phyloP scores from a whole-genome alignment of 2,329 filamentous ascomycete genomes.

The Scytalidium lignicola region DNA sequence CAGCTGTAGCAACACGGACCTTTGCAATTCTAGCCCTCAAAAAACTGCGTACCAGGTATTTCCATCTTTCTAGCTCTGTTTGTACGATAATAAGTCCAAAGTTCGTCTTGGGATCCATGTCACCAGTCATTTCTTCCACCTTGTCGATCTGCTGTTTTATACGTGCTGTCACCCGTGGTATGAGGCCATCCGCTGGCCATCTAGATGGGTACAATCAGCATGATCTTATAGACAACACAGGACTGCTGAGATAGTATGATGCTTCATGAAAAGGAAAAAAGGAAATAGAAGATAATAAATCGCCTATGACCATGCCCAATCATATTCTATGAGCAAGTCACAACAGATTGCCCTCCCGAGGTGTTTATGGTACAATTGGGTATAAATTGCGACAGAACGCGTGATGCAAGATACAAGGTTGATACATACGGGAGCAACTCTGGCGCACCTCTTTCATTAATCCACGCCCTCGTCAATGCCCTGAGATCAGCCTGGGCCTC shows the following conservation, averaged over 20 bases:
- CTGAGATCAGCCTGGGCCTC: conserved; percentile 70
- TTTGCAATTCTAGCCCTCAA: conserved; percentile 83
- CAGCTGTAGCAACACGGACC: conserved; percentile 40
- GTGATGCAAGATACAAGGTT: not conserved
- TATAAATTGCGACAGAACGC: no score
- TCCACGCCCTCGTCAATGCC: conserved; percentile 84
- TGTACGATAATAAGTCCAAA: conserved; percentile 93
- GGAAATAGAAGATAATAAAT: no score
- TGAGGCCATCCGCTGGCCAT: conserved; percentile 65
- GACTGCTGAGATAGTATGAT: no score
- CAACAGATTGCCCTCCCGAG: no score
- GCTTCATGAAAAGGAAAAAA: no score
- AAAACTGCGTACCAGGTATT: conserved; percentile 81
- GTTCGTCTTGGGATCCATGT: conserved; percentile 85
- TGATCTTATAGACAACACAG: no score
- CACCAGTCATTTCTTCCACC: conserved; percentile 72
- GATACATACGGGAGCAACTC: conserved; percentile 72
- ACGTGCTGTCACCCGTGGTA: conserved; percentile 74
- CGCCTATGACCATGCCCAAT: no score
- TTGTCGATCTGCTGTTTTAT: conserved; percentile 65
- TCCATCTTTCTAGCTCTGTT: conserved; percentile 91
- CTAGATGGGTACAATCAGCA: conserved; percentile 29
- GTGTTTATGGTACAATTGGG: no score
- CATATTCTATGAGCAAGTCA: no score
- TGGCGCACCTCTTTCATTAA: conserved; percentile 83